Evolutionary conservation across 352 stramenopile species (phyloP).

Genomic region (Globisporangium spiculum): DNA sequence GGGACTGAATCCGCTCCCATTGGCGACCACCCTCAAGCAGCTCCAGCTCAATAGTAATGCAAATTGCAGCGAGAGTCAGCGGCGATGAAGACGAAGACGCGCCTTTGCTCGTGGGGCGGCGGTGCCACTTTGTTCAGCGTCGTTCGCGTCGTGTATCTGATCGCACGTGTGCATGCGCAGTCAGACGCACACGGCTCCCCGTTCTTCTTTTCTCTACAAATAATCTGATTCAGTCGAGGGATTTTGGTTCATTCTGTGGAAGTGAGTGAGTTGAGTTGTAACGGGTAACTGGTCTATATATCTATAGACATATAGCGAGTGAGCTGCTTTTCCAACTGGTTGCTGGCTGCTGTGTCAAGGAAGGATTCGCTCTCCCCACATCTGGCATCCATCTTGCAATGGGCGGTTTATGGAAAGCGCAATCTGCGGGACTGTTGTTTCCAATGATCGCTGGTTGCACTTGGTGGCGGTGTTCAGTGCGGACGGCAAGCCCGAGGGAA

Average conservation of each 20-base stretch:
- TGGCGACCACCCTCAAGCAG: neutral
- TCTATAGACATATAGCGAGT: neutral
- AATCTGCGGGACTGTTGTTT: neutral
- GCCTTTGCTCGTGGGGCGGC: neutral
- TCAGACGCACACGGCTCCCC: neutral
- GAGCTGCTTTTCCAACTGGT: no score
- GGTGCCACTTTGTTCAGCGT: conserved; percentile 3
- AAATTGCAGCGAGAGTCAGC: neutral
- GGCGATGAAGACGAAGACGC: neutral
- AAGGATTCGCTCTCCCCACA: neutral
- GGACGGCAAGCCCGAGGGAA: neutral
- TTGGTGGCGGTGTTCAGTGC: neutral
- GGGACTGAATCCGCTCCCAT: neutral
- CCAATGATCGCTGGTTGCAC: neutral
- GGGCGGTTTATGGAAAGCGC: neutral
- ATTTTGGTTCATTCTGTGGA: neutral
- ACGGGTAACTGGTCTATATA: neutral
- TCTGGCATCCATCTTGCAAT: neutral
- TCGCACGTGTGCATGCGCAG: neutral
- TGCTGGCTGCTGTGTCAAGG: no score
- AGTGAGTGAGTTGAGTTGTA: neutral
- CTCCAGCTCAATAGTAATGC: neutral
- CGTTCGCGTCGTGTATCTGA: neutral
- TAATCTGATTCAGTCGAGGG: neutral
- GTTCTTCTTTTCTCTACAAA: neutral